Base-by-base conservation (phyloP, 805 yeast species). In the Metschnikowia anglica region DNA sequence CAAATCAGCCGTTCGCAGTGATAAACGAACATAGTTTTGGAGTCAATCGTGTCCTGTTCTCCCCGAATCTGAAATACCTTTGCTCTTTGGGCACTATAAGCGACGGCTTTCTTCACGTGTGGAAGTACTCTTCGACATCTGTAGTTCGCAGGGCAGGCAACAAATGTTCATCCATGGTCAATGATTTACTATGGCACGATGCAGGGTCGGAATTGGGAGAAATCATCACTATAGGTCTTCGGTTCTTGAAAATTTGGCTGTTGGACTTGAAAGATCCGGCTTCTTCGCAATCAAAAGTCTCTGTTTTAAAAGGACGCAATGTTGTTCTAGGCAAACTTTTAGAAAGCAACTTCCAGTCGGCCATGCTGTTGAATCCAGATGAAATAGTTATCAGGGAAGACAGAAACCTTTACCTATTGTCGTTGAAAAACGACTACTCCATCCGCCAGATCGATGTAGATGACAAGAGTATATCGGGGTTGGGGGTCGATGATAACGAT, bases 11-110 rank as follows among this genome's bases (percentile, higher is more conserved):
- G 1, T 58, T 81, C 5, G 75, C 77, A 7, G 65, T 74, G 12
- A 72, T 81, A 1, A 61, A 69, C 41, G 88, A 82, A 47, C 93
- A 85, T 59, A 68, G 74, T 10, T 85, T 80, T 60, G 91, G 90
- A 0, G 70, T 85, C 13, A 67, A 74, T 27, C 63, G 68, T 6
- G 52, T 85, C 13, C 61, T 66, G 16, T 85, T 85, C 55, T 77
- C 86, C 0, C 79, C 80, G 0, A 78, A 80, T 47, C 81, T 83
- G 39, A 66, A 61, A 30, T 67, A 58, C 42, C 60, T 85, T 25
- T 76, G 83, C 25, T 80, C 88, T 8, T 60, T 83, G 36, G 91
- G 91, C 0, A 63, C 77, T n/a, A 65, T 80, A 3, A 81, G 80
- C 51, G 93, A 85, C 57, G 88, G 90, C 1, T 81, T 72, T 44